These are phyloP conservation scores for Gomphus bonarii DNA, from an alignment of 1,284 basidiomycete species.

Conservation along the genomic window DNA sequence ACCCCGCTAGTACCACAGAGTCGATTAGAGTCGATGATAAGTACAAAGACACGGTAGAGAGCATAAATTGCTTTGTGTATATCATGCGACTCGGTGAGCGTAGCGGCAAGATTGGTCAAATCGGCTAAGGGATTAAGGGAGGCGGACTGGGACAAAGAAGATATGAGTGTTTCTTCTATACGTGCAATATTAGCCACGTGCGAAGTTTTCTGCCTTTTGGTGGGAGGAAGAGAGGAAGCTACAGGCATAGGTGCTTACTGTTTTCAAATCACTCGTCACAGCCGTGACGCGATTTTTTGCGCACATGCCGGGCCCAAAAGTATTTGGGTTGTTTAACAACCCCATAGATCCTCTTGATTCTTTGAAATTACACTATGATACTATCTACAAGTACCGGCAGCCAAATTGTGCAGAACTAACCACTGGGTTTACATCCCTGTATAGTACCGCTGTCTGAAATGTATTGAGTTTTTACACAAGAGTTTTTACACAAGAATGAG, in stretches of 20 bases:
- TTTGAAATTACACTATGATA: too few species aligned
- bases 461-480: too few species aligned
- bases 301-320: too few species aligned
- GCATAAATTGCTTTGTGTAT: conserved; percentile 75
- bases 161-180: conserved; percentile 42
- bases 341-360: too few species aligned
- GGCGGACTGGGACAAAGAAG: conserved; percentile 37
- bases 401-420: too few species aligned
- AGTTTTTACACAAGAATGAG: too few species aligned
- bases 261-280: too few species aligned
- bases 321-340: too few species aligned
- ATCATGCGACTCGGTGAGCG: conserved; percentile 26
- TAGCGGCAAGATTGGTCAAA: conserved; percentile 47
- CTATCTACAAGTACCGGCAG: too few species aligned
- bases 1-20: conserved; percentile 29
- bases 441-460: too few species aligned
- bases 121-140: conserved; percentile 78
- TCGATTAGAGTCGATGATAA: conserved; percentile 50
- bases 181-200: conserved; percentile 10
- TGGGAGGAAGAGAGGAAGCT: not conserved
- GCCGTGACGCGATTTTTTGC: too few species aligned
- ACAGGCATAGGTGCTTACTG: not conserved
- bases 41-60: conserved; percentile 70
- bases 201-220: conserved; percentile 9
- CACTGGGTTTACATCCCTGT: too few species aligned